Evolutionary conservation across 1,284 basidiomycete genomes (phyloP), one percentile per base, ranked within the genome.

Genomic region (Volvariella surrecta): DNA sequence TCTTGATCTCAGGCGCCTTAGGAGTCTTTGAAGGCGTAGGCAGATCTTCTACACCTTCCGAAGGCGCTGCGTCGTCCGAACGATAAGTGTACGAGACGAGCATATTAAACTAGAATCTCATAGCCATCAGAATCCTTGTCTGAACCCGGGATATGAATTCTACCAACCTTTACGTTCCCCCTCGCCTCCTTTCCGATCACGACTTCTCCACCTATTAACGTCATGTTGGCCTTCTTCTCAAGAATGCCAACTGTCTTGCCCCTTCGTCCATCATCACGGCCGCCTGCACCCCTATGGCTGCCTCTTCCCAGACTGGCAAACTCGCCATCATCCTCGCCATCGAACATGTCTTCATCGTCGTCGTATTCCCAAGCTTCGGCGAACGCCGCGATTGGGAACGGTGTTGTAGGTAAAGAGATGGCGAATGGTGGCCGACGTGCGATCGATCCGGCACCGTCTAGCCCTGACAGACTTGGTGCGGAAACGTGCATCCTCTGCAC

Each of bases 341-440:
- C 76, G 52, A 85, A 83, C 73, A 88, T 86, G 32, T 87, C 86
- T 49, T 90, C 89, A 39, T 91, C 89, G 43, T 93, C 89, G 39
- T 95, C 92, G 50, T 93, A 95, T 59, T 94, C 92, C 92, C 90
- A 95, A 32, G 89, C 89, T 58, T 96, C 93, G 21, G 90, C 90
- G 55, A 87, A 90, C 1, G 92, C 85, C 11, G 85, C 82, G 32
- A 96, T 79, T 1, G 85, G 73, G 57, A 96, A 93, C 9, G 82
- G 67, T 0, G 76, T 66, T 6, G 79, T 79, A 0, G 89, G 87
- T 2, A 95, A 66, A 15, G 82, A 81, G 3, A 94, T 71, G 1
- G 81, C 82, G 54, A 87, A 91, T 1, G 82, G 79, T 28, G 79
- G 79, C 4, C 82, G 70, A 16, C 76, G 71, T 13, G 74, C 63